Evolutionary conservation across 2,329 filamentous ascomycete species (phyloP), one percentile per base, ranked within the genome.

Genomic region (Coleophoma crateriformis): DNA sequence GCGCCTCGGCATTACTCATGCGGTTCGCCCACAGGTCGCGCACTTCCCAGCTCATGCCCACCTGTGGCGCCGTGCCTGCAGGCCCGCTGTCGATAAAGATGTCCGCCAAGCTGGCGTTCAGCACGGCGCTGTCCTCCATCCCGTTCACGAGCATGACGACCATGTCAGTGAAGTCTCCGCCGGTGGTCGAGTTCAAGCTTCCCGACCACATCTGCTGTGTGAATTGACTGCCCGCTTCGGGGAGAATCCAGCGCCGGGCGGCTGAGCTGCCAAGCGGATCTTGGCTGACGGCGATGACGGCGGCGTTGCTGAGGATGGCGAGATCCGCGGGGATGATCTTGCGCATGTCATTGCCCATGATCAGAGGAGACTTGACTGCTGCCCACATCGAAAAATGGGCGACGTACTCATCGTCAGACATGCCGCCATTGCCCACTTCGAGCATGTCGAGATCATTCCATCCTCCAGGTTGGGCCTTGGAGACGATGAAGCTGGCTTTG

Each of bases 1-100:
- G 58, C 1, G 76, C 75, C 37, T 71, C 69, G 3, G 62, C 67
- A 42, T 72, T 65, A 17, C 61, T 66, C 75, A 82, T 78, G n/a
- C 78, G 66, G 52, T 74, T 72, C 4, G 70, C 75, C 78, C 78
- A 81, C 1, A 81, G 64, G 58, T 81, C 77, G 44, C 72, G 73
- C 6, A 81, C 64, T 52, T 78, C 75, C 75, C 76, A 81, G 0
- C 62, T 64, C 53, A 70, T 61, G 20, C 65, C 58, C 0, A 72
- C 61, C 59, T 76, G 66, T 1, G 61, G 50, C 0, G 71, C 72
- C 1, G 70, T 70, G 20, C 70, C 70, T 1, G 61, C 64, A 0
- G 68, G 67, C 4, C 73, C 72, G 34, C 66, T 64, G 52, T 76
- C 72, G 45, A 73, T 61, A 62, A 81, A 81, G 48, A 81, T 74